A percentile compares a stretch with the other conserved stretches of the same genome.
phyloP scores from a whole-genome alignment of 805 yeast species.

The Zygoascus tannicola region DNA sequence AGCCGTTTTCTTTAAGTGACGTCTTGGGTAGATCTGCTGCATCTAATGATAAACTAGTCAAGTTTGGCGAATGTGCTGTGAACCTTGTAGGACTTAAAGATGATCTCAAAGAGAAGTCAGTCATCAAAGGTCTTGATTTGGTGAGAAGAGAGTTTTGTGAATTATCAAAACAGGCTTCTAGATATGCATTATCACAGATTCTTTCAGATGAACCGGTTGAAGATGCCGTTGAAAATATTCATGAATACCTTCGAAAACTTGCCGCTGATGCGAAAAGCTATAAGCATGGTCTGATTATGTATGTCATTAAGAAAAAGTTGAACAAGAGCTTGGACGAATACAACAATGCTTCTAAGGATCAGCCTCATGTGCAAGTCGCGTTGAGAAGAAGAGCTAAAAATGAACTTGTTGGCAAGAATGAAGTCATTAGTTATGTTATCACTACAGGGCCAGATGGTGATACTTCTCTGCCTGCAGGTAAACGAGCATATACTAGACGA shows the following conservation, averaged over 20 bases:
- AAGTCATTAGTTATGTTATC: conserved; percentile 80
- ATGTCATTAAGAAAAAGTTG: conserved; percentile 73
- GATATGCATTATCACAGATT: conserved; percentile 60
- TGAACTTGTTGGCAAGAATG: conserved; percentile 78
- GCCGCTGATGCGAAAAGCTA: conserved; percentile 48
- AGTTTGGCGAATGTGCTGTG: conserved; percentile 9
- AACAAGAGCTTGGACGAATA: conserved; percentile 84
- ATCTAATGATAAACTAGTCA: conserved; percentile 38
- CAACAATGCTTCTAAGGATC: conserved; percentile 7
- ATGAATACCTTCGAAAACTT: conserved; percentile 58
- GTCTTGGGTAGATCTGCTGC: neutral
- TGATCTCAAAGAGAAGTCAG: neutral
- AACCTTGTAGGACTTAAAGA: neutral
- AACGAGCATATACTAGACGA: conserved; percentile 72
- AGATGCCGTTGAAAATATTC: conserved; percentile 57
- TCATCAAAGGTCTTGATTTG: conserved; percentile 87
- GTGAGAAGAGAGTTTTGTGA: conserved; percentile 94
- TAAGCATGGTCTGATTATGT: conserved; percentile 56
- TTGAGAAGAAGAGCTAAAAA: conserved; percentile 71
- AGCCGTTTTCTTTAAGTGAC: conserved; percentile 35
- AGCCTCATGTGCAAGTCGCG: conserved; percentile 85
- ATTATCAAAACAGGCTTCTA: conserved; percentile 79
- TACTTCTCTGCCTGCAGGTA: conserved; percentile 41
- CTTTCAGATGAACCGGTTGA: conserved; percentile 67
- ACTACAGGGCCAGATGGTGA: conserved; percentile 39